Evolutionary conservation across 495 filamentous ascomycete species (phyloP), one percentile per base, ranked within the genome.

Genomic region (Collariella sp.): DNA sequence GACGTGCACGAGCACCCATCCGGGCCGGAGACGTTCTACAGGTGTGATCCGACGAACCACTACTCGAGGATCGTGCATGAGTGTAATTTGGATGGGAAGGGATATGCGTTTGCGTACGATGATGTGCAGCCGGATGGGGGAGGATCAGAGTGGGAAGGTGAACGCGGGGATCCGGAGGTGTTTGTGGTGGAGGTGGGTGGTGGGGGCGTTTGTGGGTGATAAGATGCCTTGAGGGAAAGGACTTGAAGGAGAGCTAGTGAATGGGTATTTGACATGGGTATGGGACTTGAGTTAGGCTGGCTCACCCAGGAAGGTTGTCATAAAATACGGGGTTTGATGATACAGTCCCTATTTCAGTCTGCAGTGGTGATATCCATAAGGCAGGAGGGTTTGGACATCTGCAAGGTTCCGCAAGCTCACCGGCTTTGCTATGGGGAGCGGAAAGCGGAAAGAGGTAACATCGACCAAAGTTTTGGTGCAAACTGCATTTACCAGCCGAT

Each of bases 101-200:
- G 87, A 1, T 91, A 90, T 66, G 83, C 85, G 0, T 89, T 89
- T 64, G 85, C 87, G 2, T 91, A 89, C 54, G 86, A 91, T 64
- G 87, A 91, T 67, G 87, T 89, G 16, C 76, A 79, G 50, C 79
- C 79, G 0, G 70, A 77, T 42, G 78, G 74, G 80, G 0, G 66
- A 67, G 11, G 83, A 89, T 63, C 81, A 86, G 64, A 82, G 78
- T 24, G 87, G 87, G 1, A 80, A 79, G 61, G 79, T 89, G 13
- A 79, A 72, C 52, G 82, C 80, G 58, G 71, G 0, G 79, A 74
- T 55, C 85, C 85, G 3, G 56, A 68, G 41, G 59, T 82, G 24
- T 81, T 85, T 47, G 80, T 82, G 0, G 78, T 91, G n/a, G 76
- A 77, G 18, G 78, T 89, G 36, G 86, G 86, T 2, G 85, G 86